These are phyloP conservation scores for Cylindrodendrum hubeiense DNA, from an alignment of 2,329 filamentous ascomycete species.

Conservation along the genomic window DNA sequence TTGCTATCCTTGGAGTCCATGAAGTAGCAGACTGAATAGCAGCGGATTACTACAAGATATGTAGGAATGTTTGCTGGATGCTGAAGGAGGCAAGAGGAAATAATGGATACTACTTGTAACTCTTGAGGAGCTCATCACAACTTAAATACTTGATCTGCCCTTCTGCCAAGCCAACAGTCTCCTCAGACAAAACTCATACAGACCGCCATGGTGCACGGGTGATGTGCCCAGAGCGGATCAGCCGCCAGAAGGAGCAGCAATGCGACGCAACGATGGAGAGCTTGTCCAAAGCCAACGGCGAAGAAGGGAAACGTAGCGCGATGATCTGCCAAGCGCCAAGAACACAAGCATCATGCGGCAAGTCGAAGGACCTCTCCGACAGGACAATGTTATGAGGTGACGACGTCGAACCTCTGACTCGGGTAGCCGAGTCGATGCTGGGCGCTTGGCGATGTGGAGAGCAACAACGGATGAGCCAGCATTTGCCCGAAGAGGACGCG, in stretches of 20 bases:
- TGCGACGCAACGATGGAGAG: conserved; percentile 26
- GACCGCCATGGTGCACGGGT: conserved; percentile 20
- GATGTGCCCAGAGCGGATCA: conserved; percentile 31
- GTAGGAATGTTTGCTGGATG: conserved; percentile 3
- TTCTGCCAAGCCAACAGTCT: conserved; percentile 33
- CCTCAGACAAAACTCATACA: conserved; percentile 20
- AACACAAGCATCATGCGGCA: conserved; percentile 27
- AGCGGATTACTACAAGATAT: conserved; percentile 9
- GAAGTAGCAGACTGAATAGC: conserved; percentile 18
- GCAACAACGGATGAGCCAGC: conserved; percentile 17
- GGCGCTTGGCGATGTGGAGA: conserved; percentile 33
- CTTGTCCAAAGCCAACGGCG: conserved; percentile 13
- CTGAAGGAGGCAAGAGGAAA: conserved; percentile 15
- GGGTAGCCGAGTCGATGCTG: conserved; percentile 30
- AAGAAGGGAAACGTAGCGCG: conserved; percentile 38
- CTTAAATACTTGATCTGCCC: not conserved
- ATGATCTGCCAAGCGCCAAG: conserved; percentile 36
- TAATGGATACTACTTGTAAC: conserved; percentile 5
- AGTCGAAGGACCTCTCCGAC: conserved; percentile 2
- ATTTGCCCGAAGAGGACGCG: conserved; percentile 38
- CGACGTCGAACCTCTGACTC: conserved; percentile 22
- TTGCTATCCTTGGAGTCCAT: conserved; percentile 38
- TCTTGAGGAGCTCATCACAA: conserved; percentile 2
- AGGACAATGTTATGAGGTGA: too few relatives aligned
- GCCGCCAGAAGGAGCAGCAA: conserved; percentile 29